Conservation (phyloP, 306 rosid species). For the Medicago truncatula region MtrunA17r5.0-ANR NC_053049.1:43287001-43287500, state of each 20-base stretch:
- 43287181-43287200: background rate
- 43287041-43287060: background rate
- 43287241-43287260: background rate
- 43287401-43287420: slow-evolving; percentile 26
- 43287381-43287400: slow-evolving; percentile 33
- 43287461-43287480: slow-evolving; percentile 83
- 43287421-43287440: slow-evolving; percentile 63
- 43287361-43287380: slow-evolving; percentile 39
- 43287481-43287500: slow-evolving; percentile 93
- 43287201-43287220: background rate
- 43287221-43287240: background rate
- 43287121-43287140: background rate
- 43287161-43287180: background rate
- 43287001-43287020: slow-evolving; percentile 82
- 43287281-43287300: background rate
- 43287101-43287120: slow-evolving; percentile 12
- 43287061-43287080: slow-evolving; percentile 7
- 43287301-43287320: background rate
- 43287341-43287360: slow-evolving; percentile 32
- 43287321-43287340: slow-evolving; percentile 15
- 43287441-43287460: slow-evolving; percentile 61
- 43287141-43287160: background rate
- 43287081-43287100: slow-evolving; percentile 6
- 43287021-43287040: slow-evolving; percentile 38
- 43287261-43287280: background rate